Evolutionary conservation across 2,329 filamentous ascomycete genomes (phyloP), one percentile per base, ranked within the genome.

Genomic region (Chaetomium sp.): DNA sequence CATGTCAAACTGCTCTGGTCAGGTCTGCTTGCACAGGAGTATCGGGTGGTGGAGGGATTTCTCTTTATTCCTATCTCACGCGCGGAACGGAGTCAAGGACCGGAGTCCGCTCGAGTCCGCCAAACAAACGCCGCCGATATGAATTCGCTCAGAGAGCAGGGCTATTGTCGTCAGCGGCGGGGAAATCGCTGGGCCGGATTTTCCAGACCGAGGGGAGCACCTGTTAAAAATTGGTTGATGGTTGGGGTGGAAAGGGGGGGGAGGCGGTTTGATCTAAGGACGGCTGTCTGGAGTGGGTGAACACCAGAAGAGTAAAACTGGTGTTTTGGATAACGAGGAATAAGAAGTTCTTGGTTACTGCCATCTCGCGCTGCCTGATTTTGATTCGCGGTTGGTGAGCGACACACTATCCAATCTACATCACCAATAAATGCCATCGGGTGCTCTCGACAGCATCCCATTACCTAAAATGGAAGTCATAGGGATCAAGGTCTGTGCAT

Each of bases 21-120:
- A 25, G 31, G 31, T 56, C 53, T 63, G 27, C 27, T 63, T 51
- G 27, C 56, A 19, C 29, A 13, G 59, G 62, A 59, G 63, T 42
- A 61, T 33, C 19, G 42, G 53, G 29, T 35, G 59, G 45, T 25
- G 21, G n/a, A 49, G 45, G 31, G 13, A 29, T 64, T 65, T 61
- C 19, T 45, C 31, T 35, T 42, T 61, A 23, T 55, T 25, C 25
- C 23, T 60, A 1, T 42, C 21, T 49, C 42, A 57, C 50, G 25
- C 21, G 19, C 51, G 35, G 57, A 33, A 56, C 50, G 63, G 63
- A 57, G 63, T 61, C 59, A 42, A 60, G 59, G 58, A 25, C 27
- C 42, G 25, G 62, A 62, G 49, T 35, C 19, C 25, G 8, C 55
- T 27, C 35, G 33, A 7, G 21, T 53, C 19, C 5, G 50, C 27